Evolutionary conservation across 2,329 filamentous ascomycete genomes (phyloP).

Genomic region (Verticillium dahliae): DNA sequence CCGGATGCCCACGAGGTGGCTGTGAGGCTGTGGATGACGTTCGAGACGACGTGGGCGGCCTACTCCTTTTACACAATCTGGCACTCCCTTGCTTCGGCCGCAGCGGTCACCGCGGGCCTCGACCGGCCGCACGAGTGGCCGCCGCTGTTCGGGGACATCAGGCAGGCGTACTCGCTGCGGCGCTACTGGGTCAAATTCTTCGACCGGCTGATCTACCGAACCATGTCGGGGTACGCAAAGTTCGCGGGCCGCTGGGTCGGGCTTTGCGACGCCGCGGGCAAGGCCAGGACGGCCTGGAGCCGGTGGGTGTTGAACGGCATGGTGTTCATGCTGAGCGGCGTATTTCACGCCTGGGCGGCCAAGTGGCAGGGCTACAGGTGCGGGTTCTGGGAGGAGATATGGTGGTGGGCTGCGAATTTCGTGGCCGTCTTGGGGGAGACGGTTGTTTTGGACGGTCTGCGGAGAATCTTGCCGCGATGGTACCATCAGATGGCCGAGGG

Average conservation of each 20-base stretch:
- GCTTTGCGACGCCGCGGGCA: neutral
- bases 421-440: constrained; percentile 4
- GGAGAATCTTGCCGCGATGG: neutral
- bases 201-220: constrained; percentile 12
- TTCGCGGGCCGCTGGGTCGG: constrained; percentile 1
- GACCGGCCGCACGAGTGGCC: constrained; percentile 14
- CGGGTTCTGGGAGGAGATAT: constrained; percentile 5
- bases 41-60: constrained; percentile 5
- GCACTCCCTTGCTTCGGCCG: neutral
- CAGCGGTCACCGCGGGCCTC: neutral
- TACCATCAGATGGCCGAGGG: constrained; percentile 2
- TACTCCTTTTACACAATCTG: constrained; percentile 6
- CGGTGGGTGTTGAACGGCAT: constrained; percentile 10
- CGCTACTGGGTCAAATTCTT: constrained; percentile 14
- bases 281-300: neutral
- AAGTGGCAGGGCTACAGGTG: constrained; percentile 2
- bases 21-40: constrained; percentile 3
- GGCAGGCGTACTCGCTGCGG: constrained; percentile 10
- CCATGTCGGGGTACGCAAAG: constrained; percentile 3
- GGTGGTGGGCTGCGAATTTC: constrained; percentile 7
- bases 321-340: constrained; percentile 6
- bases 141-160: constrained; percentile 10
- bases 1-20: neutral
- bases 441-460: neutral
- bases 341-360: constrained; percentile 6